Evolutionary conservation across 768 basidiomycete genomes (phyloP), one percentile per base, ranked within the genome.

Genomic region (Fibroporia radiculosa): DNA sequence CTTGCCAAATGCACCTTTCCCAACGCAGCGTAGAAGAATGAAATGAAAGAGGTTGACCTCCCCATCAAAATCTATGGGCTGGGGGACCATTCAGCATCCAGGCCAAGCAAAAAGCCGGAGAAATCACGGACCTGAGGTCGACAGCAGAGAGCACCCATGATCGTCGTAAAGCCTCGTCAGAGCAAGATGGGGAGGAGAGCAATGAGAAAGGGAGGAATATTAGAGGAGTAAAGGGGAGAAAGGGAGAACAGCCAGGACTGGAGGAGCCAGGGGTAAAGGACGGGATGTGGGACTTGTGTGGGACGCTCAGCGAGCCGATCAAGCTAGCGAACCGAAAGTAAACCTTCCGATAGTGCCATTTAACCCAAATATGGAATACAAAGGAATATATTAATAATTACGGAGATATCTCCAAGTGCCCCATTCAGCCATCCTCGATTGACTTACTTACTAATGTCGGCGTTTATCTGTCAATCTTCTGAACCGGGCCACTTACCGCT

Each of bases 1-100:
- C 81, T 99, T 98, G 61, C 95, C 95, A 65, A 99, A 98, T 1
- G 95, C 95, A 40, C 95, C 95, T 64, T 97, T 97, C 18, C 95
- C 95, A n/a, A 99, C 93, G 53, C 91, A 93, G 56, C 95, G 74
- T 16, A 98, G 66, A 31, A 99, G 82, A 50, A 89, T 77, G 61
- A 99, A 99, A 61, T 99, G 96, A 64, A 96, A 99, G 46, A 99
- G 82, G 61, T 91, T 95, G 61, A 92, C 84, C 50, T 95, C 91
- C 52, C 87, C 90, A 55, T 93, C 91, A 61, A 93, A 95, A 72
- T 95, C 92, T 66, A 93, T 84, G 51, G 89, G 89, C 89, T 95
- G 50, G 33, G 42, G 35, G 33, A 47, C 39, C 16, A 19, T 42
- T 11, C 61, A 34, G 43, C 20, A 22, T 20, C 32, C 16, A 16